Evolutionary conservation across 108 stramenopile genomes (phyloP), one percentile per base, ranked within the genome.

Genomic region (Discostella stelligeroides): DNA sequence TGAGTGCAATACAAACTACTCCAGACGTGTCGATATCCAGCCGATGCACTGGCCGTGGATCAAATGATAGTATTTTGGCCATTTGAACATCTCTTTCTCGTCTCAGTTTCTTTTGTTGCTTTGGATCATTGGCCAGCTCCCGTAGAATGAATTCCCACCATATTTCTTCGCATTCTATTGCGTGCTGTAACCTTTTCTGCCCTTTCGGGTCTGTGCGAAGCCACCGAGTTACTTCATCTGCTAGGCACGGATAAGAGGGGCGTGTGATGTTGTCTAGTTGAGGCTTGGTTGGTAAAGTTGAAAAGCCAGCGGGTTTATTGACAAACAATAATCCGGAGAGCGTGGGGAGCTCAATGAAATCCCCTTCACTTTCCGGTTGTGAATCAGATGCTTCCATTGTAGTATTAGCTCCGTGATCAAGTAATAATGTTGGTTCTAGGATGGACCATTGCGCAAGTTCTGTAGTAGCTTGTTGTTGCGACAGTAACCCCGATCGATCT

Each of bases 1-100:
- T 84, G 14, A 85, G 58, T 39, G 77, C 85, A 48, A 87, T 77
- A 25, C 79, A 74, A 1, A 90, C 74, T 15, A 90, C 75, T 2
- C 88, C 88, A 18, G 70, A 72, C 20, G 88, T 90, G 73, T 90
- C 88, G 48, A 72, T 63, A 60, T 90, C 88, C 55, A 90, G 71
- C 59, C 88, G 80, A 75, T 90, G 88, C 43, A 84, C 84, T 15
- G 88, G 85, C 15, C 82, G 59, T 29, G 80, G 80, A 48, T 67
- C 68, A 75, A 75, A 80, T 21, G 63, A 11, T 30, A 42, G 7
- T 3, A 6, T 49, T 45, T 67, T 67, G 23, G 27, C 66, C 40
- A 28, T 0, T 40, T 53, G 73, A 9, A 49, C 66, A 4, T 54
- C 46, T 15, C 60, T 47, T 29, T 45, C 41, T 4, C 18, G 53